phyloP scores from a whole-genome alignment of 2,329 filamentous ascomycete genomes.

The Pleurostoma richardsiae region DNA sequence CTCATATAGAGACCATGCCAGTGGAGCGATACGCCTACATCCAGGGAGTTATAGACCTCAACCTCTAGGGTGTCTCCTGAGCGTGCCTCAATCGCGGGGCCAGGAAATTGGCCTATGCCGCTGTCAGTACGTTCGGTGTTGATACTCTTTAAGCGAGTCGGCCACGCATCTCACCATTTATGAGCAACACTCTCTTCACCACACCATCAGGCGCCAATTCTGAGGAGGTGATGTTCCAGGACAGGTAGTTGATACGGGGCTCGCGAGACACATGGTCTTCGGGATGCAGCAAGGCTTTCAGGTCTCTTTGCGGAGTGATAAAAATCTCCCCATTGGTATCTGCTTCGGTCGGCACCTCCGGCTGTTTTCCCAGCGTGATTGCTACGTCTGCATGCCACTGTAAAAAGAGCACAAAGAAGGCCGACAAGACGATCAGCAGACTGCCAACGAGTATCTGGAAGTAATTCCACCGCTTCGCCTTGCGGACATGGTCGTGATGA shows the following conservation, averaged over 20 bases:
- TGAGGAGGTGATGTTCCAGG: constrained; percentile 34
- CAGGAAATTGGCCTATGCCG: constrained; percentile 30
- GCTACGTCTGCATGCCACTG: constrained; percentile 2
- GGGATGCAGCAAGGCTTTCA: constrained; percentile 26
- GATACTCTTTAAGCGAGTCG: not conserved
- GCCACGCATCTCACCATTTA: constrained; percentile 35
- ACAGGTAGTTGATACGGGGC: constrained; percentile 22
- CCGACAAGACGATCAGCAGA: not conserved
- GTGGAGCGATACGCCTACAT: constrained; percentile 35
- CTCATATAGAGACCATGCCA: constrained; percentile 40
- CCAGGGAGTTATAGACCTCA: constrained; percentile 32
- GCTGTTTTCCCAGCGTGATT: not conserved
- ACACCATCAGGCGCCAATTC: constrained; percentile 42
- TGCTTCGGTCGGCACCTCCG: not conserved
- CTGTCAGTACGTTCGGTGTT: not conserved
- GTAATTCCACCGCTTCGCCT: not conserved
- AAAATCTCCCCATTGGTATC: not conserved
- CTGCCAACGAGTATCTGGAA: not conserved
- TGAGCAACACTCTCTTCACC: constrained; percentile 38
- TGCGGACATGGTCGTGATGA: not conserved
- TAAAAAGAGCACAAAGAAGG: constrained; percentile 5
- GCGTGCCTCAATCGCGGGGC: constrained; percentile 41
- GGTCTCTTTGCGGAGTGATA: constrained; percentile 1
- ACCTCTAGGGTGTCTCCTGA: constrained; percentile 38
- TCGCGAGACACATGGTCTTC: constrained; percentile 31